phyloP scores from a whole-genome alignment of 1,284 basidiomycete species.

The Sporisorium sorghi region DNA sequence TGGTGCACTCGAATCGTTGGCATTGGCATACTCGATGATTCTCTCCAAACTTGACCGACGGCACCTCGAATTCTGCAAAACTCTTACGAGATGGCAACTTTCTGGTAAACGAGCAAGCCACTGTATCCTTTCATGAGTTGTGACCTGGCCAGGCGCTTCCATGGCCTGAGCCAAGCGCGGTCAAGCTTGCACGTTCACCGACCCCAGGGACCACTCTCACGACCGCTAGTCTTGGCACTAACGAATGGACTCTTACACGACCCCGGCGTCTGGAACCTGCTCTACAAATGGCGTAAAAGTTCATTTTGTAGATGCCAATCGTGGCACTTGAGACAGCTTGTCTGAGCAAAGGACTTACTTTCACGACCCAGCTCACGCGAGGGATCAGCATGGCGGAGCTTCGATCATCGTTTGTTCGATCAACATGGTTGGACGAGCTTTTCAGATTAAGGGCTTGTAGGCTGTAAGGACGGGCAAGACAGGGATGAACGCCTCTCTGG shows the following conservation, averaged over 20 bases:
- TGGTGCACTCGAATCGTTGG: not conserved
- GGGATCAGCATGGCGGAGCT: slow-evolving; percentile 5
- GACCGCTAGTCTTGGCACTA: not conserved
- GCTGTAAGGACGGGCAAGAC: not conserved
- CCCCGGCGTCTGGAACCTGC: not conserved
- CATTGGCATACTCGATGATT: not conserved
- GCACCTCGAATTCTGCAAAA: not conserved
- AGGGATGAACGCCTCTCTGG: not conserved
- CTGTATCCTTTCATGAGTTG: not conserved
- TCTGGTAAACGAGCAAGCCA: not conserved
- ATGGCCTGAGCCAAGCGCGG: too few species aligned
- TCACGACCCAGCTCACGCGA: not conserved
- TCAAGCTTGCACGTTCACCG: slow-evolving; percentile 24
- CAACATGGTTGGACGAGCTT: slow-evolving; percentile 6
- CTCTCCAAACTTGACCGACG: slow-evolving; percentile 19
- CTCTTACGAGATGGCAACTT: slow-evolving; percentile 2
- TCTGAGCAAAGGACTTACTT: not conserved
- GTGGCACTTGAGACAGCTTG: too few species aligned
- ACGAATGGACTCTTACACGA: not conserved
- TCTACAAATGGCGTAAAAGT: not conserved
- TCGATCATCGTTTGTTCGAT: slow-evolving; percentile 2
- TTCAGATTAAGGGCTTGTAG: too few species aligned
- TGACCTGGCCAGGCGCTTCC: too few species aligned
- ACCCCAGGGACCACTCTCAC: not conserved
- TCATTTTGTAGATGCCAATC: too few species aligned